Evolutionary conservation across 2,329 filamentous ascomycete species (phyloP), one percentile per base, ranked within the genome.

Genomic region (Microdochium nivale): DNA sequence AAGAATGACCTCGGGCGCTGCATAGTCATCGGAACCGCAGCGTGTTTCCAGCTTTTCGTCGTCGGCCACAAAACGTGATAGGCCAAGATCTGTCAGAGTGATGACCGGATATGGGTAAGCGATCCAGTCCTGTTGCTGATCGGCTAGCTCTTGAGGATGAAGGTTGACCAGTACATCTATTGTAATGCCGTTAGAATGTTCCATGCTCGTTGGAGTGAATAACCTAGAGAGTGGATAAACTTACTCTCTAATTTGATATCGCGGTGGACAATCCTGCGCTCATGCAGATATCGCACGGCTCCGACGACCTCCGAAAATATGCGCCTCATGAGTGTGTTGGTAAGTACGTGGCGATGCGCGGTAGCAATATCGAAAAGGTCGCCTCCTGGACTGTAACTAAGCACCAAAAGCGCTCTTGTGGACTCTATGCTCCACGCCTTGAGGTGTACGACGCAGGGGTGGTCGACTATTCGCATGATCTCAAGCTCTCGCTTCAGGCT

Each of bases 241-340:
- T 70, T 79, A 94, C 88, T 80, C 76, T 99, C 94, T 53, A 99
- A 84, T 72, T 99, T 99, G 69, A 99, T 95, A 68, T 99, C 94
- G 54, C 94, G 84, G 66, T 99, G 94, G 51, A 97, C 92, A 64
- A 99, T 96, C 59, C 82, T 85, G 60, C 88, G 77, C 51, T 81
- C 75, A 68, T 99, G 94, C 48, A 99, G 74, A 71, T 97, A 96
- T 53, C 79, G 80, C 33, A 95, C 86, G 0, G 92, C 94, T 55
- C 81, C 84, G 24, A 97, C 84, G 56, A 97, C 69, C 67, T 99
- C 94, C 14, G 91, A 79, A 67, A 96, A 96, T 52, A 97, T 90
- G 49, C 94, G 82, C 57, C 89, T 81, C 48, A 96, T 77, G 47
- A 97, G 71, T 1, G 73, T 64, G 0, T 88, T 80, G 3, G 78